These are phyloP conservation scores for Venturia nashicola DNA, from an alignment of 2,329 filamentous ascomycete species.

Conservation along the genomic window DNA sequence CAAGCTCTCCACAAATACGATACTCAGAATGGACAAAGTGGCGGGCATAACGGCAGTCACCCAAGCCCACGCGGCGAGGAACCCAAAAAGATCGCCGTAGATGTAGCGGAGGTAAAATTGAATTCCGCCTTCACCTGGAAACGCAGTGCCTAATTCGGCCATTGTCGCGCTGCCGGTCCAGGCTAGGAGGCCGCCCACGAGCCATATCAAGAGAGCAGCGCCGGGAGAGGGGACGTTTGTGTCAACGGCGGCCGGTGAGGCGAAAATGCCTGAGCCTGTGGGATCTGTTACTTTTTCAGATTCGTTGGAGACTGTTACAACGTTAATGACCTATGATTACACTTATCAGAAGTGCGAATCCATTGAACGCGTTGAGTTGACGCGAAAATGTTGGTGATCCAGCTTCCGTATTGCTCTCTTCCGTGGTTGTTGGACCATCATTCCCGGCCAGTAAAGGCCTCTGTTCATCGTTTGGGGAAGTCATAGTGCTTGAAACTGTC, in stretches of 20 bases:
- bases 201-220: conserved; percentile 46
- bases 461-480: not conserved
- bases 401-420: not conserved
- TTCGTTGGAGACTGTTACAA: not conserved
- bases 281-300: not conserved
- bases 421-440: not conserved
- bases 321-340: not conserved
- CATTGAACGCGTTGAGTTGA: conserved; percentile 9
- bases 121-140: conserved; percentile 50
- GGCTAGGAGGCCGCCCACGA: conserved; percentile 47
- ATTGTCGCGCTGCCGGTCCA: conserved; percentile 53
- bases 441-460: not conserved
- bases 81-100: conserved; percentile 49
- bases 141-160: conserved; percentile 50
- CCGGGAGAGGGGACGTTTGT: conserved; percentile 51
- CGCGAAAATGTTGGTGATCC: not conserved
- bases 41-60: conserved; percentile 53
- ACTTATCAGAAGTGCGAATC: conserved; percentile 6
- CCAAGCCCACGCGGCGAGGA: conserved; percentile 54
- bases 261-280: conserved; percentile 49
- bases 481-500: not conserved
- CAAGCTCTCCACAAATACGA: conserved; percentile 41
- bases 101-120: conserved; percentile 51
- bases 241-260: conserved; percentile 50
- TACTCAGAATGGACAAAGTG: conserved; percentile 50